Base-by-base conservation (phyloP, 23 red algal genomes). In the Chondrus crispus region DNA sequence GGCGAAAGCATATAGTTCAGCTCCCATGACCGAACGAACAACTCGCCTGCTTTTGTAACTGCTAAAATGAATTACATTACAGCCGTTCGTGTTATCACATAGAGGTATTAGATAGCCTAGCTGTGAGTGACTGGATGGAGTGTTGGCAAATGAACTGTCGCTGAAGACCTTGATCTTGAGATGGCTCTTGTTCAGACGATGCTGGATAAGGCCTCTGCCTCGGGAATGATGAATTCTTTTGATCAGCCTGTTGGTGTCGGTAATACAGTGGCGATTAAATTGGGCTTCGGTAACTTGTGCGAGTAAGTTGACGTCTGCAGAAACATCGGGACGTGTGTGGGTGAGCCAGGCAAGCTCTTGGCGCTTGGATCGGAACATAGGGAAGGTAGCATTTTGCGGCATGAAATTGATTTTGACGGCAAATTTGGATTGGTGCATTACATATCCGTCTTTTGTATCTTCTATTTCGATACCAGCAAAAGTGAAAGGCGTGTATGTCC, bases 71-170 rank as follows among this genome's bases (percentile, higher is more conserved):
- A 88, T 37, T 7, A 88, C 48, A 62, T 68, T 49, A 28, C 24
- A 88, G 13, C 38, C n/a, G n/a, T 47, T 38, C 16, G 29, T 62
- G 5, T 88, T 48, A 45, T 88, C 62, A 12, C 62, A 46, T 9
- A 88, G 42, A 35, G 73, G 28, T 22, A 88, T 70, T n/a, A 88
- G 12, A 41, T 88, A 88, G 62, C 66, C 62, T n/a, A 88, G 84
- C 43, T 88, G 84, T 22, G 62, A 70, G n/a, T 18, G 35, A 28
- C 35, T 26, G 38, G 69, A 7, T 20, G n/a, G 24, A 70, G 69
- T 87, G 30, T 29, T 38, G 26, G 82, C 55, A 47, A 66, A 66
- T 5, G 57, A 68, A 36, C 39, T 58, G 37, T 87, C 82, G 32
- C 55, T 46, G 50, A 71, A 87, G 39, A 66, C 55, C 36, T 26